A percentile compares a stretch with the other conserved stretches of the same genome.
Evolutionary conservation across 2,329 filamentous ascomycete genomes (phyloP).

Genomic region (Colletotrichum paranaense): DNA sequence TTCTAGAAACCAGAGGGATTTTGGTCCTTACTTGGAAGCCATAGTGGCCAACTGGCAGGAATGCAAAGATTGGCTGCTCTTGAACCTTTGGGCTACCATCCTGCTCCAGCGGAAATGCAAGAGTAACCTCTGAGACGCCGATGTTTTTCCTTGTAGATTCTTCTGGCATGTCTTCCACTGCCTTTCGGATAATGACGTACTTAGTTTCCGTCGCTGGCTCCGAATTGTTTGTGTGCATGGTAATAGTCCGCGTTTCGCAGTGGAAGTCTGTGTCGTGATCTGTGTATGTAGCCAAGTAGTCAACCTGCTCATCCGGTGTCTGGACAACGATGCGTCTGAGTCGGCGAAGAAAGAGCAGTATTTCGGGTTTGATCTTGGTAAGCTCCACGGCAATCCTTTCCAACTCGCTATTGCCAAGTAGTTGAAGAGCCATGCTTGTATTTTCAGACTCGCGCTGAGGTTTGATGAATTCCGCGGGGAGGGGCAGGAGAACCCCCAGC

Average conservation of each 20-base stretch:
- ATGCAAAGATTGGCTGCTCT: conserved; percentile 37
- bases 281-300: background rate
- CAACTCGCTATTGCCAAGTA: too few relatives aligned
- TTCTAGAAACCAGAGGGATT: too few relatives aligned
- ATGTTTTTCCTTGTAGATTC: background rate
- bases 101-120: conserved; percentile 38
- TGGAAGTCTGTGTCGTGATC: background rate
- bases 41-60: conserved; percentile 37
- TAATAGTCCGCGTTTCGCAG: too few relatives aligned
- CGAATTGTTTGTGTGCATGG: too few relatives aligned
- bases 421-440: too few relatives aligned
- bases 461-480: background rate
- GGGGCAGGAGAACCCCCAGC: conserved; percentile 49
- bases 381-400: background rate
- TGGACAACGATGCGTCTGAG: conserved; percentile 31
- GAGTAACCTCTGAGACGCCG: conserved; percentile 17
- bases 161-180: background rate
- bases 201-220: background rate
- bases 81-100: background rate
- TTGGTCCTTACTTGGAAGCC: conserved; percentile 4
- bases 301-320: background rate
- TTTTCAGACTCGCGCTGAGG: too few relatives aligned
- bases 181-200: background rate
- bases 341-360: conserved; percentile 43
- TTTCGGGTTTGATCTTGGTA: conserved; percentile 37